Percentiles rank a stretch among this genome's conserved stretches.
Evolutionary conservation across 2,329 filamentous ascomycete genomes (phyloP).

Genomic region (Colletotrichum sp.): DNA sequence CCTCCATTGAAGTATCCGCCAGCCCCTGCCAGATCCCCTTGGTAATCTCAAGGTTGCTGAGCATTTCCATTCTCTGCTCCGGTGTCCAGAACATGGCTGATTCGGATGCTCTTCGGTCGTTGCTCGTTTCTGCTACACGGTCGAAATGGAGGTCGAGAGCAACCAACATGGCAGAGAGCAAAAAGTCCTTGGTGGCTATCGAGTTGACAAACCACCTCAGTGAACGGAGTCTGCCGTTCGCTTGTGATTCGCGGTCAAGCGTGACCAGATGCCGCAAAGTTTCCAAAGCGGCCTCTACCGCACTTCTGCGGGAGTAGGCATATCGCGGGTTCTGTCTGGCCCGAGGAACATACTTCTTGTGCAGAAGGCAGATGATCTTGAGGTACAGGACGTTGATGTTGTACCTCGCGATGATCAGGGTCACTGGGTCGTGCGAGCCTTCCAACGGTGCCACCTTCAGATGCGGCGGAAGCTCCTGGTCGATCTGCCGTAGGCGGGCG

Average conservation of each 20-base stretch:
- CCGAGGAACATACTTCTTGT: conserved; percentile 83
- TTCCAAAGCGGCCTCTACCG: conserved; percentile 85
- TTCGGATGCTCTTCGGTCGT: conserved; percentile 43
- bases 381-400: conserved; percentile 85
- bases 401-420: conserved; percentile 84
- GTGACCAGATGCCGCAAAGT: conserved; percentile 80
- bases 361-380: conserved; percentile 87
- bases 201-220: conserved; percentile 82
- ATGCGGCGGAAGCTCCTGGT: conserved; percentile 77
- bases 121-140: conserved; percentile 51
- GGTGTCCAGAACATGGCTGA: conserved; percentile 61
- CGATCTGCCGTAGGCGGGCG: conserved; percentile 63
- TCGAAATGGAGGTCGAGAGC: conserved; percentile 82
- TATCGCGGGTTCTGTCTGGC: conserved; percentile 83
- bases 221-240: conserved; percentile 72
- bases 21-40: conserved; percentile 81
- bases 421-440: conserved; percentile 79
- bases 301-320: conserved; percentile 80
- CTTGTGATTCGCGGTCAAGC: conserved; percentile 76
- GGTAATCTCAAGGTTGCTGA: conserved; percentile 73
- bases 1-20: conserved; percentile 82
- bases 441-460: conserved; percentile 78
- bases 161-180: conserved; percentile 85
- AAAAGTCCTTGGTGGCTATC: conserved; percentile 82
- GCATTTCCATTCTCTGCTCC: conserved; percentile 75